Base-by-base conservation (phyloP, 768 basidiomycete genomes). In the Boletales sp. region DNA sequence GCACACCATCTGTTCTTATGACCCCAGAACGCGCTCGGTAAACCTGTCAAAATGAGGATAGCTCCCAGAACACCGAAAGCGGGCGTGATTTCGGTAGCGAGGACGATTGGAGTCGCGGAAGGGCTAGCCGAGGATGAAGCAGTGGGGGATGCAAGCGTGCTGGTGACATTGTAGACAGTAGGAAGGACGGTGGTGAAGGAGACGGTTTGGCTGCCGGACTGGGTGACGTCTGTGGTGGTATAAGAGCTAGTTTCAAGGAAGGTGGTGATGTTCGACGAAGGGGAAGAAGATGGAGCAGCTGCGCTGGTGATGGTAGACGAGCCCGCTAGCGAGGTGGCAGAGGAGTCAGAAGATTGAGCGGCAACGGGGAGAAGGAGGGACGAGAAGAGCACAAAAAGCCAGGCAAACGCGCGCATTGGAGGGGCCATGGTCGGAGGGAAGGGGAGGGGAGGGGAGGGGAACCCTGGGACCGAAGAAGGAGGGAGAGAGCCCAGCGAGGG, bases 1-100 rank as follows among this genome's bases (percentile, higher is more conserved):
- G 72, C 79, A 37, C 62, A 88, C 93, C 94, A 95, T 78, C 93
- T 75, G 67, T 97, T 94, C 77, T 95, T 95, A 72, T 94, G 92
- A 18, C 94, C 94, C 72, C 90, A 85, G 58, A 92, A 91, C 4
- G 90, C 88, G 45, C 90, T 88, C 9, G 92, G 91, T 7, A 94
- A 73, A 41, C 94, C 94, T 9, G 90, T 92, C 43, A 97, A 62
- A 57, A 97, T 92, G 64, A 97, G 82, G 53, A 97, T 69, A 5
- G 81, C 88, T 41, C 94, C 94, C 14, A 94, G 77, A 29, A 94
- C 89, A 44, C 84, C 93, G 68, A 94, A 97, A 14, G 84, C 93
- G 24, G 90, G 90, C 61, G 92, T 89, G 34, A 95, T 72, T 62
- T 72, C 78, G 17, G 93, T 92, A 18, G 75, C 80, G 13, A 77